phyloP scores from a whole-genome alignment of 768 basidiomycete species.

The Mycena chlorophos region DNA sequence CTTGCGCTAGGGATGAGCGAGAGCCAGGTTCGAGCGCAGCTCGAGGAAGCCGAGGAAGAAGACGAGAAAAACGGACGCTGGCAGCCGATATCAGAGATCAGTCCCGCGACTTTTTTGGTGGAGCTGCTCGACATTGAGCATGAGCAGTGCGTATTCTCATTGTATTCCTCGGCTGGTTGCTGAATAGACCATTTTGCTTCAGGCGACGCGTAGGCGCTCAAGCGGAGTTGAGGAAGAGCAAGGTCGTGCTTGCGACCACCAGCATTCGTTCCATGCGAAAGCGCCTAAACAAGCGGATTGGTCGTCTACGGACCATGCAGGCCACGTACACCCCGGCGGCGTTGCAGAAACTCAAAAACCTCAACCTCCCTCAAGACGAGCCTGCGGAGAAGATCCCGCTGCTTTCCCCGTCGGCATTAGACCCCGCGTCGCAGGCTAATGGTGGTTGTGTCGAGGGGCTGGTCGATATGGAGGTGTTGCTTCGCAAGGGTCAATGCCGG shows the following conservation, averaged over 20 bases:
- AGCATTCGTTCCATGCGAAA: background rate
- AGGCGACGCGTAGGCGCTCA: background rate
- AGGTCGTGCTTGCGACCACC: background rate
- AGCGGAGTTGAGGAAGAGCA: constrained; percentile 1
- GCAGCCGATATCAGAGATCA: constrained; percentile 14
- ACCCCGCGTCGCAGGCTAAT: background rate
- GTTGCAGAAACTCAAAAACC: background rate
- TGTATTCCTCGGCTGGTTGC: too few species aligned
- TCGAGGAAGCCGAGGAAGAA: constrained; percentile 8
- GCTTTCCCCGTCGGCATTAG: constrained; percentile 17
- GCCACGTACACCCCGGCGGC: background rate
- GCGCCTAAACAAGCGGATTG: background rate
- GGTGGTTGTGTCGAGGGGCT: constrained; percentile 13
- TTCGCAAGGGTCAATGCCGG: constrained; percentile 22
- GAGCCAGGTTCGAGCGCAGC: constrained; percentile 9
- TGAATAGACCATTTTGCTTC: background rate
- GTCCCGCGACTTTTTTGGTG: constrained; percentile 17
- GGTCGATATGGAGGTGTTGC: constrained; percentile 19
- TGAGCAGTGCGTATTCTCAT: constrained; percentile 22
- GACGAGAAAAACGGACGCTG: constrained; percentile 8
- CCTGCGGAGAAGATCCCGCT: constrained; percentile 8
- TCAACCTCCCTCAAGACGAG: background rate
- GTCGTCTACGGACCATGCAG: constrained; percentile 1
- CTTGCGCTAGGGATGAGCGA: constrained; percentile 13
- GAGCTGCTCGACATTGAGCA: constrained; percentile 26